Conservation (phyloP, 176 grass and related monocot genomes). For the Cymbopogon citratus region DNA sequence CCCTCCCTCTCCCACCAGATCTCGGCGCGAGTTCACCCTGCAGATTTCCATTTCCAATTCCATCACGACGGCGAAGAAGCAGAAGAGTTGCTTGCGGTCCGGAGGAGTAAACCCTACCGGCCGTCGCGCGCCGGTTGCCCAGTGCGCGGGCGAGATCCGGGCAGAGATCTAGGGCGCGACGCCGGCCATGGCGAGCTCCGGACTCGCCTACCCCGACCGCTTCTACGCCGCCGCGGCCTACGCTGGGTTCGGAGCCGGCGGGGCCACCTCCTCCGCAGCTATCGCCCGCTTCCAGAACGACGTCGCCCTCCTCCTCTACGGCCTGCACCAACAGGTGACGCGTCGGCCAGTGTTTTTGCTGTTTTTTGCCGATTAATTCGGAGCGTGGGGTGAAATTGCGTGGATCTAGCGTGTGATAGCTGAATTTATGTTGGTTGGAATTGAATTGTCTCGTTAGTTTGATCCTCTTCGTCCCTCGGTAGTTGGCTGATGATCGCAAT, state of each 20-base stretch:
- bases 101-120: conserved; percentile 14
- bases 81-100: not conserved
- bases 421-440: not conserved
- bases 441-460: conserved; percentile 10
- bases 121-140: conserved; percentile 2
- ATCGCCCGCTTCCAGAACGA: conserved; percentile 86
- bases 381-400: not conserved
- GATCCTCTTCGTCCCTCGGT: not conserved
- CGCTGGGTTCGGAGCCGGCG: conserved; percentile 49
- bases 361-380: not conserved
- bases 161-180: conserved; percentile 39
- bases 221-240: conserved; percentile 90
- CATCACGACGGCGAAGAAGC: not conserved
- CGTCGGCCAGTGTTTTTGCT: not conserved
- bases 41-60: conserved; percentile 16
- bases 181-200: conserved; percentile 70
- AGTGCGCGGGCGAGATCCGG: conserved; percentile 7
- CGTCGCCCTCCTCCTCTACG: conserved; percentile 86
- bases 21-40: conserved; percentile 18
- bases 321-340: conserved; percentile 80
- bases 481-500: conserved; percentile 13
- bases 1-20: conserved; percentile 36
- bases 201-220: conserved; percentile 85
- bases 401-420: conserved; percentile 28
- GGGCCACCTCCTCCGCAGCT: conserved; percentile 24